These are phyloP conservation scores for Apium graveolens DNA, from an alignment of 129 eudicot genomes.

Conservation along the genomic window DNA sequence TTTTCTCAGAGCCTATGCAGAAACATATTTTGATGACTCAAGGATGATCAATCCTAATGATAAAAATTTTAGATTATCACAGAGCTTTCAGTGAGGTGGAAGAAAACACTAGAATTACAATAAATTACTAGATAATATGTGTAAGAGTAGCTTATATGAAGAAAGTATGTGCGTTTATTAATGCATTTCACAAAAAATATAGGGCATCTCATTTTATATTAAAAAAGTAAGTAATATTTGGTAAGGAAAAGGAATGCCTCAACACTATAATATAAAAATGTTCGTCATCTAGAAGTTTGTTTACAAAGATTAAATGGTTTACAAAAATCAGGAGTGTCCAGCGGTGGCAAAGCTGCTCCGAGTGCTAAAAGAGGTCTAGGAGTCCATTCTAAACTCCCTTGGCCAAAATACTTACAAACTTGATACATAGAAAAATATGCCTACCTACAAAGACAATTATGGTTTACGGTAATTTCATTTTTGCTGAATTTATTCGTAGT, in stretches of 20 bases:
- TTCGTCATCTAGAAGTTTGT: not conserved
- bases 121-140: not conserved
- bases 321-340: not conserved
- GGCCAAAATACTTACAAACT: not conserved
- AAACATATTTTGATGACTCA: not conserved
- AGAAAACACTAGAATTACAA: not conserved
- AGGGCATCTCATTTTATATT: not conserved
- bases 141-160: not conserved
- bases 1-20: not conserved
- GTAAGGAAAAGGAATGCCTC: not conserved
- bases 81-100: not conserved
- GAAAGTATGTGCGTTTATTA: not conserved
- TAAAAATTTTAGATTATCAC: not conserved
- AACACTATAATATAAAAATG: not conserved
- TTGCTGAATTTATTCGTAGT: not conserved
- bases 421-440: not conserved
- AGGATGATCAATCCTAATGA: not conserved
- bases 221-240: not conserved
- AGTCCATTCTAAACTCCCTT: not conserved
- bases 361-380: not conserved
- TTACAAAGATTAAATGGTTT: not conserved
- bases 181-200: not conserved
- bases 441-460: not conserved
- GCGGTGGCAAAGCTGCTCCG: not conserved
- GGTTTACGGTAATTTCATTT: not conserved